Evolutionary conservation across 2,329 filamentous ascomycete genomes (phyloP).

Genomic region (Fusarium sp.): DNA sequence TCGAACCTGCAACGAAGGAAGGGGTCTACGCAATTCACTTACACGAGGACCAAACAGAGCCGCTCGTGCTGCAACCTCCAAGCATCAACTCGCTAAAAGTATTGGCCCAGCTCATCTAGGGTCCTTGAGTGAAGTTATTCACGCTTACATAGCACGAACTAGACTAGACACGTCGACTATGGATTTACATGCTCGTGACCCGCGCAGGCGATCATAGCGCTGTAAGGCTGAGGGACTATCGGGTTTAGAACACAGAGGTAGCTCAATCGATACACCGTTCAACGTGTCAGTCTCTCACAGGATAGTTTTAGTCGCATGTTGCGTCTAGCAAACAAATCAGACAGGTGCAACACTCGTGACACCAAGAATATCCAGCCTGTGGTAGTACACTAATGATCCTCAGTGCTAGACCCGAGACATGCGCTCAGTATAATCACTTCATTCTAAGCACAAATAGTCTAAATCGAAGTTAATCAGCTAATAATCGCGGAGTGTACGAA

Average conservation of each 20-base stretch:
- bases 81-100: conserved; percentile 35
- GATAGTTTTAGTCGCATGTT: conserved; percentile 11
- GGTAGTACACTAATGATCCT: conserved; percentile 9
- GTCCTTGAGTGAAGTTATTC: background rate
- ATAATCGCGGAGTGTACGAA: background rate
- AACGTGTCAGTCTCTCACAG: conserved; percentile 35
- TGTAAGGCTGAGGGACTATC: conserved; percentile 25
- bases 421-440: background rate
- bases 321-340: conserved; percentile 28
- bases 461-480: background rate
- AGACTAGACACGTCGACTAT: conserved; percentile 7
- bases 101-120: conserved; percentile 14
- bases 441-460: background rate
- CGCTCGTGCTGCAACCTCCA: conserved; percentile 21
- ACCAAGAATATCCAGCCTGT: conserved; percentile 5
- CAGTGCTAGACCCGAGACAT: conserved; percentile 13
- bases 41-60: conserved; percentile 18
- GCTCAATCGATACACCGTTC: conserved; percentile 29
- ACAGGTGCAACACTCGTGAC: conserved; percentile 23
- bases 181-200: conserved; percentile 3
- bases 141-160: background rate
- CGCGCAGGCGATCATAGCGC: conserved; percentile 7
- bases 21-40: conserved; percentile 52
- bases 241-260: background rate
- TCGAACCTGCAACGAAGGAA: conserved; percentile 48